Conservation (phyloP, 768 basidiomycete genomes). For the Saitozyma podzolica region DNA sequence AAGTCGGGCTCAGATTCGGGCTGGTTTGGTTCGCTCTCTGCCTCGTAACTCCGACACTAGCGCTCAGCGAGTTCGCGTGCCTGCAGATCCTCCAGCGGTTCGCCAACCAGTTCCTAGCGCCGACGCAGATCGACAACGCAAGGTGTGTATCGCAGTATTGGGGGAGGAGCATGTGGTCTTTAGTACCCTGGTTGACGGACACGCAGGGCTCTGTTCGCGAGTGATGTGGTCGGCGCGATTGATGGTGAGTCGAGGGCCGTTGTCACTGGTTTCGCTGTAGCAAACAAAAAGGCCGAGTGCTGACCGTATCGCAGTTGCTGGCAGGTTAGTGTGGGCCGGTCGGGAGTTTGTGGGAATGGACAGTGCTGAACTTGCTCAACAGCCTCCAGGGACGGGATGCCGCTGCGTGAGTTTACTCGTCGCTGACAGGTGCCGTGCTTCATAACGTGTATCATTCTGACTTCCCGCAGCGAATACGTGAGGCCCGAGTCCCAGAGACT, state of each 20-base stretch:
- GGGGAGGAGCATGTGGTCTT: neutral
- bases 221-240: conserved; percentile 27
- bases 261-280: too few species aligned
- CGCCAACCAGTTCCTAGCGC: conserved; percentile 20
- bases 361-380: neutral
- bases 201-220: conserved; percentile 27
- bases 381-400: conserved; percentile 18
- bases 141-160: conserved; percentile 1
- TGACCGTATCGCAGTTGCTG: conserved; percentile 7
- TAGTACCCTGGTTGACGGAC: neutral
- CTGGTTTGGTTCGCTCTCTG: too few species aligned
- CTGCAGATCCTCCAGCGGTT: conserved; percentile 17
- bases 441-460: too few species aligned
- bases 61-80: conserved; percentile 3
- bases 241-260: conserved; percentile 19
- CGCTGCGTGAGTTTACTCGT: conserved; percentile 15
- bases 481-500: neutral
- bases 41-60: neutral
- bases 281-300: neutral
- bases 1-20: too few species aligned
- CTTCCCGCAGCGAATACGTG: conserved; percentile 11
- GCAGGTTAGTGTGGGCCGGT: conserved; percentile 8
- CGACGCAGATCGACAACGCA: conserved; percentile 15
- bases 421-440: too few species aligned
- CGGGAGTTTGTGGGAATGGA: neutral